phyloP scores from a whole-genome alignment of 257 asterid species.

The Gardenia jasminoides region DNA sequence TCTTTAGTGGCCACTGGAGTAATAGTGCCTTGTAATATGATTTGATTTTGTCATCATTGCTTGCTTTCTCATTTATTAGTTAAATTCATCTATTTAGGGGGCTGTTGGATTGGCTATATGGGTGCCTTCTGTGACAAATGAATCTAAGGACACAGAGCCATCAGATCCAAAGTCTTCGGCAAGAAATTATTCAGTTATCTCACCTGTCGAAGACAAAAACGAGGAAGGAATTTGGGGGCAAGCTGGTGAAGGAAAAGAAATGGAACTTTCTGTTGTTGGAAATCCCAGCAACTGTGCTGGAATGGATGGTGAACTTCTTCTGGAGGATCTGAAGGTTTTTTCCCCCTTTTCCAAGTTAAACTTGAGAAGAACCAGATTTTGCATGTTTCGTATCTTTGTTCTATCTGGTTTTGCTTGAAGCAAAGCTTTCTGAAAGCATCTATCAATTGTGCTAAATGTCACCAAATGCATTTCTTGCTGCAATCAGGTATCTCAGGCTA shows the following conservation, averaged over 20 bases:
- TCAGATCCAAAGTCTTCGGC: slow-evolving; percentile 47
- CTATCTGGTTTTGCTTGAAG: neutral
- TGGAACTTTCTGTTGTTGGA: slow-evolving; percentile 67
- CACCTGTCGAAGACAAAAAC: slow-evolving; percentile 60
- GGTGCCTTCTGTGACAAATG: slow-evolving; percentile 95
- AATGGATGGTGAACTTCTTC: slow-evolving; percentile 49
- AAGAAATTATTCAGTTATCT: slow-evolving; percentile 60
- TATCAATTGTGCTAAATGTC: slow-evolving; percentile 7
- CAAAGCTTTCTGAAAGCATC: neutral
- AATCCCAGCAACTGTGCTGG: slow-evolving; percentile 38
- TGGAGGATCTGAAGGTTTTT: slow-evolving; percentile 78
- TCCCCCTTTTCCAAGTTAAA: slow-evolving; percentile 14
- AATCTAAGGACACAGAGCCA: slow-evolving; percentile 60
- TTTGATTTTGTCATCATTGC: neutral
- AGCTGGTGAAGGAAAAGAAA: slow-evolving; percentile 49
- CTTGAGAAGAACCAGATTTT: slow-evolving; percentile 22
- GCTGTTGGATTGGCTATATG: slow-evolving; percentile 99
- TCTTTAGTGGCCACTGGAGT: neutral
- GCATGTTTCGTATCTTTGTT: neutral
- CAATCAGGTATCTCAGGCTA: slow-evolving; percentile 80
- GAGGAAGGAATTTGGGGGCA: slow-evolving; percentile 43
- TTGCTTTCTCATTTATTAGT: neutral
- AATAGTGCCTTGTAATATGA: neutral
- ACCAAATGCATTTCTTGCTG: slow-evolving; percentile 19
- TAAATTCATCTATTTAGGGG: slow-evolving; percentile 49